Conservation (phyloP, 768 basidiomycete genomes). For the Serendipita sp. region DNA sequence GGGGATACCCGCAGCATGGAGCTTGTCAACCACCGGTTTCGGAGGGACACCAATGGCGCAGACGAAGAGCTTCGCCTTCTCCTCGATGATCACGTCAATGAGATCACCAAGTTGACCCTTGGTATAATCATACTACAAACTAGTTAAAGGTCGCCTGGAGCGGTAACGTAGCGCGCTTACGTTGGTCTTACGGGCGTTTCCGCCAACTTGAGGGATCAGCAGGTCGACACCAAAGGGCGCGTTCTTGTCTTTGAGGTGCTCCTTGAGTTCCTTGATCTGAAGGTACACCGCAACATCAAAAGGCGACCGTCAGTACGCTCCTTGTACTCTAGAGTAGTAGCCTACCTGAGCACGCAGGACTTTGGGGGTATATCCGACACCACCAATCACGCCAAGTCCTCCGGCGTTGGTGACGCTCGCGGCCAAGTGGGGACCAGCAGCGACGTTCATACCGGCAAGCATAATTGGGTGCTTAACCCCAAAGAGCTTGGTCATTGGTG, state of each 20-base stretch:
- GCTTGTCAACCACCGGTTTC: conserved; percentile 53
- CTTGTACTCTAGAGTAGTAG: not conserved
- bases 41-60: conserved; percentile 84
- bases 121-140: conserved; percentile 63
- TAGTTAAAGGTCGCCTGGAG: not conserved
- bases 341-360: conserved; percentile 59
- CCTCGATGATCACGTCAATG: conserved; percentile 82
- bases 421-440: conserved; percentile 69
- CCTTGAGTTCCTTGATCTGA: conserved; percentile 62
- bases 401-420: conserved; percentile 91
- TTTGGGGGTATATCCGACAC: conserved; percentile 72
- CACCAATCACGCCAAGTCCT: conserved; percentile 84
- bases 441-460: conserved; percentile 75
- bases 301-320: conserved; percentile 13
- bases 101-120: conserved; percentile 71
- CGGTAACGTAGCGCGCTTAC: conserved; percentile 22
- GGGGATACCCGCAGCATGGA: conserved; percentile 72
- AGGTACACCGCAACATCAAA: conserved; percentile 13
- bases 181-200: conserved; percentile 80
- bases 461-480: conserved; percentile 76
- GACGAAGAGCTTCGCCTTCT: conserved; percentile 76
- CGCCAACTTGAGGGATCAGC: conserved; percentile 73
- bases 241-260: conserved; percentile 51
- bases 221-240: conserved; percentile 86
- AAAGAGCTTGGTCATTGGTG: conserved; percentile 79